Evolutionary conservation across 2,329 filamentous ascomycete genomes (phyloP), one percentile per base, ranked within the genome.

Genomic region (Rosellinia necatrix): DNA sequence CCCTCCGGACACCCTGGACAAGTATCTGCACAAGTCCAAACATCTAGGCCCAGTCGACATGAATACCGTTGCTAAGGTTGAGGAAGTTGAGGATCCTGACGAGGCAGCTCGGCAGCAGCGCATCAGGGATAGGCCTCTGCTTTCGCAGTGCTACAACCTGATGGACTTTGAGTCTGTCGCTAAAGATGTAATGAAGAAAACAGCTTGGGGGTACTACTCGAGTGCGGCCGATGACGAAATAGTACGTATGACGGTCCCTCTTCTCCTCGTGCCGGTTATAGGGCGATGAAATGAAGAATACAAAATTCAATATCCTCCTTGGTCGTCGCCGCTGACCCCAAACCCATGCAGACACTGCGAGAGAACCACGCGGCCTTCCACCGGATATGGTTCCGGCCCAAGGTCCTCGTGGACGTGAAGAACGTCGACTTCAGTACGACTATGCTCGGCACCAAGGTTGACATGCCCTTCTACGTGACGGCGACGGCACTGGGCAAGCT

Each of bases 341-440:
- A 2, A n/a, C 15, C 15, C 13, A 40, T 7, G 1, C 64, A 96
- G 89, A 97, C 94, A 0, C 81, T 97, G 80, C 86, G 93, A 62
- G 93, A 97, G 76, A 99, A 99, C 76, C 93, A 97, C 77, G 85
- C 84, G 41, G 94, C 94, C 41, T 99, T 92, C 78, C 94, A 99
- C 78, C 92, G 96, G 72, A 96, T 97, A 75, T 86, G 94, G 93
- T 97, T 99, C 79, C 86, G 94, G 19, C 94, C 94, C 3, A 87
- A 87, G 61, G 79, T 99, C 53, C 86, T 99, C 53, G 85, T 96
- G 49, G 88, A 99, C 69, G 94, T 99, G 30, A 90, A 92, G 71
- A 82, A 90, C 19, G 83, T 99, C 58, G 91, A 97, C 72, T 86
- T 90, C 71, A 86, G 85, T 30, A 97, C 92, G 21, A 96, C 89